Percentiles rank a stretch among this genome's conserved stretches.
These are phyloP conservation scores for Debaryomyces subglobosus DNA, from an alignment of 1,139 yeast genomes.

Conservation along the genomic window DNA sequence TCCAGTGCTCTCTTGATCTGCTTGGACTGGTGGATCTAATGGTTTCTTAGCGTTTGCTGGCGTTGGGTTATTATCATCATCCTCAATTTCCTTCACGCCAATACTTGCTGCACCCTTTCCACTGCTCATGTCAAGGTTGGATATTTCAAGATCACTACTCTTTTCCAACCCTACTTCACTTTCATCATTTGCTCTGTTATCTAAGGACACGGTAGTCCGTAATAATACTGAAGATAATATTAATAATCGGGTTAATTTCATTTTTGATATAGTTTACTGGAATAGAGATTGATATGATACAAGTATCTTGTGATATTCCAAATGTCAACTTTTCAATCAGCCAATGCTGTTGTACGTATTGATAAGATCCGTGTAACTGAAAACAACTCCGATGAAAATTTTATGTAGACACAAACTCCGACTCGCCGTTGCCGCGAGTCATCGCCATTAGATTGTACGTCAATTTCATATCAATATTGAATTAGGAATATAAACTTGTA, in stretches of 20 bases:
- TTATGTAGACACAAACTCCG: conserved; percentile 3
- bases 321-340: not conserved
- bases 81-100: conserved; percentile 28
- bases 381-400: conserved; percentile 4
- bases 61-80: conserved; percentile 36
- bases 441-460: not conserved
- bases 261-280: not conserved
- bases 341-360: not conserved
- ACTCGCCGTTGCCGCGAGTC: not conserved
- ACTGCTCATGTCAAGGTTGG: not conserved
- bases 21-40: conserved; percentile 20
- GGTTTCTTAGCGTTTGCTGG: conserved; percentile 27
- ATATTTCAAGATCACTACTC: not conserved
- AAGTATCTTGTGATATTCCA: not conserved
- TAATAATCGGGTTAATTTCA: not conserved
- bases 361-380: not conserved
- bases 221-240: not conserved
- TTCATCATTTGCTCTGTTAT: not conserved
- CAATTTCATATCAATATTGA: conserved; percentile 2
- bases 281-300: not conserved
- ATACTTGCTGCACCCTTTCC: conserved; percentile 19
- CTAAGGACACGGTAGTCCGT: not conserved
- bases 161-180: not conserved
- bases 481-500: conserved; percentile 4
- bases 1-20: conserved; percentile 15